Base-by-base conservation (phyloP, 2,329 filamentous ascomycete species). In the Aspergillus sp. region DNA sequence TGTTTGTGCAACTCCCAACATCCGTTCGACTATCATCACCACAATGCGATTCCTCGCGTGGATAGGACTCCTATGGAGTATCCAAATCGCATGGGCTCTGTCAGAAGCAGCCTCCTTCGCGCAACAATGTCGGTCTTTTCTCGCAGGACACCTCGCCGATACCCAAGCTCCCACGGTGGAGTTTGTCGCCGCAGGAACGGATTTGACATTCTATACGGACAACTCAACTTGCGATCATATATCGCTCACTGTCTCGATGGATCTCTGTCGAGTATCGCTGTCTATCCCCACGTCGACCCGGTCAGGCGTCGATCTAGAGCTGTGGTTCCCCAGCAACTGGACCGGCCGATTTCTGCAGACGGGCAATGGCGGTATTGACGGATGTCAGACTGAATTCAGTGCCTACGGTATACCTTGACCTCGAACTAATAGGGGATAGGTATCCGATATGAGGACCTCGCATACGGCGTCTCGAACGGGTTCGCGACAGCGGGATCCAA, bases 401-500 rank as follows among this genome's bases (percentile, higher is more conserved):
- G n/a, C n/a, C n/a, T n/a, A 16, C 5, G 6, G 16, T 1, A 38
- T n/a, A 40, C 16, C 41, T 23, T 41, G n/a, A 13, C 6, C n/a
- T 32, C 4, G 13, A 5, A 11, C 11, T 23, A 2, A 5, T 10
- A 1, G 9, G n/a, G 5, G 20, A 10, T 16, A 50, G 52, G 53
- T 20, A 55, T 55, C 31, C 40, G 51, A 49, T 55, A 55, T 23
- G 32, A 47, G 34, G 49, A 55, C 20, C 31, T 55, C 3, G 53
- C 44, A 3, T 55, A 55, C 16, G 53, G 45, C 10, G 43, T 46
- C 2, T 25, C 36, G 6, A 52, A 47, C 4, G 53, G 53, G 11
- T 55, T 55, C 25, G 53, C 53, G 7, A 47, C 41, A n/a, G 41
- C 44, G 5, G 53, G 49, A 10, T 49, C 53, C 10, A 55, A 55